Base-by-base conservation (phyloP, 371 early-diverging fungal genomes). In the Apophysomyces sp. region DNA sequence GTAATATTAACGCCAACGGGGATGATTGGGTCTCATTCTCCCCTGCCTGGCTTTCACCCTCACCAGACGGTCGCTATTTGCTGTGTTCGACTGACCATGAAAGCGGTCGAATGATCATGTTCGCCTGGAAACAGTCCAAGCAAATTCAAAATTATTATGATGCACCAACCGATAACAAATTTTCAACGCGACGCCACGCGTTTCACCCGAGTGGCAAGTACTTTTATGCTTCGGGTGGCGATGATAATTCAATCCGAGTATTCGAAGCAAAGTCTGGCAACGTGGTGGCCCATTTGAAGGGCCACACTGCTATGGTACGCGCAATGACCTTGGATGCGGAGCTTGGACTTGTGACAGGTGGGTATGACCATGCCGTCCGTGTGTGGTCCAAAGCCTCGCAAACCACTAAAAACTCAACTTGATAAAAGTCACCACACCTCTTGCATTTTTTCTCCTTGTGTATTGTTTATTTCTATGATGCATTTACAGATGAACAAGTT, bases 1-100 rank as follows among this genome's bases (percentile, higher is more conserved):
- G 77, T 61, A 92, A 91, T 61, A 87, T 92, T 88, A 94, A 94
- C 65, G 67, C 79, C 37, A 90, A 89, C 71, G 85, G 84, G 18
- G 94, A 94, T 66, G 84, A 87, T 61, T 91, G 92, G 91, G 87
- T 94, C 9, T 90, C 91, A 0, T 94, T 92, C 65, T 89, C 90
- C 1, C 86, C 92, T 13, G 80, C 87, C 77, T 84, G 87, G 66
- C 62, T 94, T 29, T 73, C 83, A 1, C 71, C 74, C 0, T 82
- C 88, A 74, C 49, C 79, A 52, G 83, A 83, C 51, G 86, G 85
- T 5, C 71, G 68, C 27, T 79, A 86, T 62, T 30, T 92, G 32
- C 77, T 90, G 9, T 80, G 82, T 15, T 86, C 90, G 55, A 94
- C 94, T 0, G 90, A 92, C 59, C 81, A 89, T 54, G 68, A 76